Evolutionary conservation across 805 yeast species (phyloP).

Genomic region (Starmerella tilneyi): DNA sequence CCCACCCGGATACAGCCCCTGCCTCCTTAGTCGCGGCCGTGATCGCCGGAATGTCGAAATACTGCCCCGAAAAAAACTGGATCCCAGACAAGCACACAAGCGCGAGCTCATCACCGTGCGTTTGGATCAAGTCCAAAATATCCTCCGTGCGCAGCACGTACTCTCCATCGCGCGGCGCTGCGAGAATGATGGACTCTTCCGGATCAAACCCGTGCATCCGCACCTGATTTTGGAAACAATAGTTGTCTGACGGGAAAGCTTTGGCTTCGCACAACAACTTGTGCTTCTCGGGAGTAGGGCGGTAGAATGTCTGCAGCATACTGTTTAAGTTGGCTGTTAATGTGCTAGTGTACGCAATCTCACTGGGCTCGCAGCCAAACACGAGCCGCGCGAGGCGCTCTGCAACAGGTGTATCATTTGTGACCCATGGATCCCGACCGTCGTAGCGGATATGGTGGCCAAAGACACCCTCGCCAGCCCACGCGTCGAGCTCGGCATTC

Average conservation of each 20-base stretch:
- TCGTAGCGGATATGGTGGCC: constrained; percentile 51
- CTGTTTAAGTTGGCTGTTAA: constrained; percentile 75
- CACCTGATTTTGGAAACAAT: constrained; percentile 69
- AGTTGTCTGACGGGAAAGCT: constrained; percentile 88
- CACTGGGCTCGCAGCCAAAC: constrained; percentile 56
- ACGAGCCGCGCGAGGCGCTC: constrained; percentile 62
- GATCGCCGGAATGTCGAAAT: constrained; percentile 62
- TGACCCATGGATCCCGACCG: constrained; percentile 61
- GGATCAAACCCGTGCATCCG: constrained; percentile 46
- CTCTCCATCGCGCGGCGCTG: constrained; percentile 51
- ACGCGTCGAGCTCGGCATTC: constrained; percentile 61
- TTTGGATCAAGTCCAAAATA: constrained; percentile 47
- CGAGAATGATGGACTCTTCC: constrained; percentile 50
- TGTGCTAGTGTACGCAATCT: constrained; percentile 82
- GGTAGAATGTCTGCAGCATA: constrained; percentile 61
- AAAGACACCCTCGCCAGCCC: constrained; percentile 74
- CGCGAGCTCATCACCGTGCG: constrained; percentile 52
- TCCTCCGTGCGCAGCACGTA: constrained; percentile 51
- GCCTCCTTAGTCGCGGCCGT: constrained; percentile 52
- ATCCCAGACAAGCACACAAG: constrained; percentile 75
- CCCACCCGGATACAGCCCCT: constrained; percentile 67
- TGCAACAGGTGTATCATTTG: constrained; percentile 66
- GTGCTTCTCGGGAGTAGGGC: constrained; percentile 46
- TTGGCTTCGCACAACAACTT: constrained; percentile 76
- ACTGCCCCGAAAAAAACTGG: constrained; percentile 87